Conservation (phyloP, 441 rosid genomes). For the Populus hybrid region DNA sequence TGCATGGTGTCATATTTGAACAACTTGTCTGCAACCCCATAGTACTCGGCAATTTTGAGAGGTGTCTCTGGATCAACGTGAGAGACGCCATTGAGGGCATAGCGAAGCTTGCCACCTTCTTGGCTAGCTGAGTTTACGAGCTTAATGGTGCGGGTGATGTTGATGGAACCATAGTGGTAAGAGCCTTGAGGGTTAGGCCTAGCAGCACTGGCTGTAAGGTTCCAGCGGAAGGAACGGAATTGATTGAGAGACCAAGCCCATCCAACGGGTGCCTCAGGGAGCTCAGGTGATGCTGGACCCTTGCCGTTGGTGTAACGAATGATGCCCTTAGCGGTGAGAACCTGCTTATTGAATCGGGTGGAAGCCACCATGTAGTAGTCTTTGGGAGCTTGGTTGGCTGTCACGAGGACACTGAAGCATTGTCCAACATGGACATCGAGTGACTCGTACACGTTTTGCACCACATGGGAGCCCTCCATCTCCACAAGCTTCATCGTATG, state of each 20-base stretch:
- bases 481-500: constrained; percentile 68
- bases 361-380: constrained; percentile 71
- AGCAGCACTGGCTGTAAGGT: constrained; percentile 68
- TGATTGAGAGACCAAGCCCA: constrained; percentile 80
- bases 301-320: constrained; percentile 47
- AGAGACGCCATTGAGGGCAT: constrained; percentile 60
- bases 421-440: constrained; percentile 69
- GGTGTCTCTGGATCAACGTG: constrained; percentile 51
- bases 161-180: constrained; percentile 60
- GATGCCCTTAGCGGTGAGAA: constrained; percentile 38
- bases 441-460: constrained; percentile 62
- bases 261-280: constrained; percentile 51
- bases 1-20: constrained; percentile 51
- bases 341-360: constrained; percentile 46
- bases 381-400: constrained; percentile 44
- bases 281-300: constrained; percentile 35
- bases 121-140: constrained; percentile 32
- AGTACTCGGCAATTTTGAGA: constrained; percentile 67
- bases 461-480: constrained; percentile 67
- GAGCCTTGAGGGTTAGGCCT: constrained; percentile 80
- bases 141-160: constrained; percentile 62
- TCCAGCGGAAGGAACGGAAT: constrained; percentile 71
- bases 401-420: constrained; percentile 50
- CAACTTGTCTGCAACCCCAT: constrained; percentile 37
- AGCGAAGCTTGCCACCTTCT: constrained; percentile 51